Evolutionary conservation across 192 early-diverging fungal species (phyloP).

Genomic region (Coemansia sp.): DNA sequence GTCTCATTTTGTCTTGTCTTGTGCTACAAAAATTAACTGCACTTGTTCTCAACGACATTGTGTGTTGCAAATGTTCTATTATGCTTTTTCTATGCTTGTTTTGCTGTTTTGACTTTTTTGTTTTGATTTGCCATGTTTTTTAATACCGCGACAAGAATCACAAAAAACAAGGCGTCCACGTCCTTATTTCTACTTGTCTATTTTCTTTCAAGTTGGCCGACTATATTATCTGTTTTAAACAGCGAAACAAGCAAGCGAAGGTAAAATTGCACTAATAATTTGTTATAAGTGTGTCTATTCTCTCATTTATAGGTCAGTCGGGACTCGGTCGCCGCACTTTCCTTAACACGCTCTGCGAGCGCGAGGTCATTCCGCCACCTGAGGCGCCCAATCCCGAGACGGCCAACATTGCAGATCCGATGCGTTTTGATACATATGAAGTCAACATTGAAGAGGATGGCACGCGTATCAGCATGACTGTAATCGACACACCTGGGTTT

Average conservation of each 20-base stretch:
- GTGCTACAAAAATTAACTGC: too few relatives aligned
- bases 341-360: constrained; percentile 95
- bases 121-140: neutral
- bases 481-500: constrained; percentile 98
- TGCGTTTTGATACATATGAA: constrained; percentile 82
- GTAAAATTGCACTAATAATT: neutral
- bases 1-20: too few relatives aligned
- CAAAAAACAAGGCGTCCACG: too few relatives aligned
- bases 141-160: neutral
- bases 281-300: constrained; percentile 1
- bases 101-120: constrained; percentile 2
- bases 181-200: neutral
- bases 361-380: constrained; percentile 70
- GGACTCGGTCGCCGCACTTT: constrained; percentile 97
- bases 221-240: too few relatives aligned
- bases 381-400: constrained; percentile 70
- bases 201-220: too few relatives aligned
- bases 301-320: constrained; percentile 43
- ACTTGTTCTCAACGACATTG: too few relatives aligned
- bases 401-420: constrained; percentile 83
- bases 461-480: constrained; percentile 89
- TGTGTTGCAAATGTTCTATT: neutral
- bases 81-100: neutral
- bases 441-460: constrained; percentile 97
- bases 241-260: too few relatives aligned